These are phyloP conservation scores for Xanthoceras sorbifolium DNA, from an alignment of 345 rosid species.

Conservation along the genomic window DNA sequence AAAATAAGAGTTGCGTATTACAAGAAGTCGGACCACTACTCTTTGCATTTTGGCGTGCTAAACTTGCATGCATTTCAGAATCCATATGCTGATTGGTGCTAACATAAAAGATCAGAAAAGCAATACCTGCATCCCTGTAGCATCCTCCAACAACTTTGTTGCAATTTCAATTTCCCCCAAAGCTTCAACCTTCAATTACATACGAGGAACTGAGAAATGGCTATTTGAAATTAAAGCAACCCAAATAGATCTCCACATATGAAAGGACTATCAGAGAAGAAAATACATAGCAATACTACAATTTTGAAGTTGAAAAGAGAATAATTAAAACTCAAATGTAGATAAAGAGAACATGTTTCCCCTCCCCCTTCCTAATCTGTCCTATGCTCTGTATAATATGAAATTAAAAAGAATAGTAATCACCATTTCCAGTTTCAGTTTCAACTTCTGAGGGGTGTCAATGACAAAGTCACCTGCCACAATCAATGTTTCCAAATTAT, in stretches of 20 bases:
- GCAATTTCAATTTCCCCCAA: slow-evolving; percentile 87
- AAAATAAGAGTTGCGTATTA: not conserved
- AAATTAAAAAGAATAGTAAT: slow-evolving; percentile 20
- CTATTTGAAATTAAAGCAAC: slow-evolving; percentile 17
- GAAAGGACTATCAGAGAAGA: not conserved
- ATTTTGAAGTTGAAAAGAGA: not conserved
- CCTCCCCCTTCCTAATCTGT: not conserved
- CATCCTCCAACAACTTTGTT: slow-evolving; percentile 66
- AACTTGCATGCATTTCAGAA: not conserved
- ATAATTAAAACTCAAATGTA: not conserved
- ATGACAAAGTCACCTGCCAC: slow-evolving; percentile 84
- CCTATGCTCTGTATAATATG: slow-evolving; percentile 3
- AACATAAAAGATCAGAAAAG: slow-evolving; percentile 7
- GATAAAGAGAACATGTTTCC: not conserved
- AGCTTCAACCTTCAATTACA: slow-evolving; percentile 75
- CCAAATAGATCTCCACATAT: not conserved
- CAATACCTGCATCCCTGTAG: slow-evolving; percentile 51
- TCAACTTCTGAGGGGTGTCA: slow-evolving; percentile 81
- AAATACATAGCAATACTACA: not conserved
- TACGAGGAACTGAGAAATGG: slow-evolving; percentile 24
- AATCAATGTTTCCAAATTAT: slow-evolving; percentile 24
- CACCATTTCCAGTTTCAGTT: slow-evolving; percentile 87
- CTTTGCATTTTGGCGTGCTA: not conserved
- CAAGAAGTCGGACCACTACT: not conserved
- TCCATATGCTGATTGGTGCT: not conserved